Percentiles rank a stretch among this genome's conserved stretches.
Evolutionary conservation across 2,329 filamentous ascomycete species (phyloP).

Genomic region (Annulohypoxylon truncatum): DNA sequence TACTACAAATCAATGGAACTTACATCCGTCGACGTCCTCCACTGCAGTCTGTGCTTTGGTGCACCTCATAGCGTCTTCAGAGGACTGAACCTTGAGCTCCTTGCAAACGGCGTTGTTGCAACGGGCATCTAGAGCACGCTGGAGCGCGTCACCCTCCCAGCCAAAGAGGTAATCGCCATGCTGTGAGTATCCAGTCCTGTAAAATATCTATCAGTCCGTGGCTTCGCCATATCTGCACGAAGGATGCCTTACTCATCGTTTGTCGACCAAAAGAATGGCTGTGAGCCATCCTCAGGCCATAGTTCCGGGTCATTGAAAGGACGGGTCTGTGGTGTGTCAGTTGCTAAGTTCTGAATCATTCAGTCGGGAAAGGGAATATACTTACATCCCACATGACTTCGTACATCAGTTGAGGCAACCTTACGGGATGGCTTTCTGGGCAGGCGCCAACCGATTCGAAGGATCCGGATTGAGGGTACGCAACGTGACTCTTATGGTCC

Average conservation of each 20-base stretch:
- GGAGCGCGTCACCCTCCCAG: slow-evolving; percentile 55
- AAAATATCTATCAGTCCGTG: not conserved
- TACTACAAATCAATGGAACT: slow-evolving; percentile 11
- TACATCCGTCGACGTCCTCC: slow-evolving; percentile 48
- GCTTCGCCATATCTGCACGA: not conserved
- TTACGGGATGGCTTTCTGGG: slow-evolving; percentile 61
- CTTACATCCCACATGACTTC: slow-evolving; percentile 66
- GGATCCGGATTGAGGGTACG: slow-evolving; percentile 56
- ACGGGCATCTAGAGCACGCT: slow-evolving; percentile 54
- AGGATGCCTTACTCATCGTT: slow-evolving; percentile 43
- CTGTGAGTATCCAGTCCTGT: slow-evolving; percentile 44
- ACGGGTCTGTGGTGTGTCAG: slow-evolving; percentile 32
- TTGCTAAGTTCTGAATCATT: not conserved
- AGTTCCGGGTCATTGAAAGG: slow-evolving; percentile 46
- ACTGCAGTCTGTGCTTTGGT: slow-evolving; percentile 43
- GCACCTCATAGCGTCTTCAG: slow-evolving; percentile 46
- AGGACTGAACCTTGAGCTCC: slow-evolving; percentile 46
- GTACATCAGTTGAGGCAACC: slow-evolving; percentile 69
- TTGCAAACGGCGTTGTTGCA: slow-evolving; percentile 51
- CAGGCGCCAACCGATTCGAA: slow-evolving; percentile 56
- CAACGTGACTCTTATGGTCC: slow-evolving; percentile 63
- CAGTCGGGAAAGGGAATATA: not conserved
- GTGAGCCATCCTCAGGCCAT: slow-evolving; percentile 48
- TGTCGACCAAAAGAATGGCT: slow-evolving; percentile 47
- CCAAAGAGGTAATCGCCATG: slow-evolving; percentile 57